phyloP scores from a whole-genome alignment of 345 rosid species.

The Tarenaya hassleriana region DNA sequence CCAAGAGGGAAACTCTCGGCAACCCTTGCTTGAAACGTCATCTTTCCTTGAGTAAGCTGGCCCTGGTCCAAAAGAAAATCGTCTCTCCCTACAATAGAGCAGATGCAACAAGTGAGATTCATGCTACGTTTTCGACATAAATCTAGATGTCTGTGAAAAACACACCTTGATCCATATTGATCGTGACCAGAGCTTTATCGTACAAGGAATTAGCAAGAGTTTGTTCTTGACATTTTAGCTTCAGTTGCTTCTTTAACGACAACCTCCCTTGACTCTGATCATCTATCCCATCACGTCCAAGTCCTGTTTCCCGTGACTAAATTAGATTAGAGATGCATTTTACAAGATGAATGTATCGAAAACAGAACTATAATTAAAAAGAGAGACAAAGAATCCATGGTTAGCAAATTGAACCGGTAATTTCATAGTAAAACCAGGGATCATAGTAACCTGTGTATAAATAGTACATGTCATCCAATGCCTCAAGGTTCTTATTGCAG shows the following conservation, averaged over 20 bases:
- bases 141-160: conserved; percentile 30
- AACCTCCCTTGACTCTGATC: conserved; percentile 60
- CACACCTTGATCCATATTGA: conserved; percentile 40
- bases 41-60: conserved; percentile 53
- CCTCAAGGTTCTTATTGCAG: conserved; percentile 91
- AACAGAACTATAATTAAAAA: background rate
- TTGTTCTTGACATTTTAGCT: conserved; percentile 84
- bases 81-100: conserved; percentile 46
- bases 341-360: conserved; percentile 10
- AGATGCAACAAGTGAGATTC: conserved; percentile 15
- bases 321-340: conserved; percentile 10
- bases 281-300: conserved; percentile 37
- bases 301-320: conserved; percentile 38
- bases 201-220: conserved; percentile 37
- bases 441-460: conserved; percentile 65
- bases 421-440: too few relatives aligned
- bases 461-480: conserved; percentile 87
- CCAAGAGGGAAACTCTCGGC: conserved; percentile 68
- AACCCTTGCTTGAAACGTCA: conserved; percentile 73
- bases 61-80: conserved; percentile 32
- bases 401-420: conserved; percentile 3
- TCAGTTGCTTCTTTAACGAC: conserved; percentile 86
- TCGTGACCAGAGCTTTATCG: conserved; percentile 46
- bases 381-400: conserved; percentile 6
- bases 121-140: background rate